Percentiles rank a stretch among this genome's conserved stretches.
Conservation (phyloP, 768 basidiomycete species). For the Leccinum barrowsii region DNA sequence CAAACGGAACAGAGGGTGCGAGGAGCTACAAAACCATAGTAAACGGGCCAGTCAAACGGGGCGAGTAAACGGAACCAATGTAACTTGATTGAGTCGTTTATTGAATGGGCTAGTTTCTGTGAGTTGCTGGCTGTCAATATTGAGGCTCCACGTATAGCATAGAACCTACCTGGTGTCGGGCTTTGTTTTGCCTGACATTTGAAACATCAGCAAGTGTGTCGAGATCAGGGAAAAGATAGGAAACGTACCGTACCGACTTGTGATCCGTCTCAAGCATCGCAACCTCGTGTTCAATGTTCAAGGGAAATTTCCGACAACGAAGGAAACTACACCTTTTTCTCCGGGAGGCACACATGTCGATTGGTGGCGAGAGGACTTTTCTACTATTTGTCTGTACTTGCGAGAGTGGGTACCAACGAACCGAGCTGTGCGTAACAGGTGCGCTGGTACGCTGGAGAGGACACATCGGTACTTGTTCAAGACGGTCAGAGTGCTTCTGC, state of each 20-base stretch:
- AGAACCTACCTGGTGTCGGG: constrained; percentile 72
- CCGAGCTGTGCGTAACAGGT: too few species aligned
- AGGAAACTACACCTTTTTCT: constrained; percentile 43
- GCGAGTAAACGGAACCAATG: constrained; percentile 30
- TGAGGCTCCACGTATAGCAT: constrained; percentile 64
- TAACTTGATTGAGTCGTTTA: constrained; percentile 53
- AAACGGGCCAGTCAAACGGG: not conserved
- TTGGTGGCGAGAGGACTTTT: too few species aligned
- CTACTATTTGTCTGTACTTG: too few species aligned
- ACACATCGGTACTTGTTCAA: too few species aligned
- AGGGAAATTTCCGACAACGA: constrained; percentile 66
- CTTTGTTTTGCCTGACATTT: constrained; percentile 48
- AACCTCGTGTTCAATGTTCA: constrained; percentile 53
- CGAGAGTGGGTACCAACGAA: too few species aligned
- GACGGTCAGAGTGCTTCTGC: too few species aligned
- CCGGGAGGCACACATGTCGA: too few species aligned
- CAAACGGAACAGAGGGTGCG: constrained; percentile 57
- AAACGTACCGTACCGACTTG: constrained; percentile 83
- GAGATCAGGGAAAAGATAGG: not conserved
- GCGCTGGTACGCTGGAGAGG: too few species aligned
- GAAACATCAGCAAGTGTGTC: constrained; percentile 5
- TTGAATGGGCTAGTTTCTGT: constrained; percentile 48
- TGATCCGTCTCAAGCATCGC: constrained; percentile 82
- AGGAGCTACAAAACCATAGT: constrained; percentile 47
- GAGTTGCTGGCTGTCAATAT: constrained; percentile 69